phyloP scores from a whole-genome alignment of 2,329 filamentous ascomycete species.

The Fusarium sp. region DNA sequence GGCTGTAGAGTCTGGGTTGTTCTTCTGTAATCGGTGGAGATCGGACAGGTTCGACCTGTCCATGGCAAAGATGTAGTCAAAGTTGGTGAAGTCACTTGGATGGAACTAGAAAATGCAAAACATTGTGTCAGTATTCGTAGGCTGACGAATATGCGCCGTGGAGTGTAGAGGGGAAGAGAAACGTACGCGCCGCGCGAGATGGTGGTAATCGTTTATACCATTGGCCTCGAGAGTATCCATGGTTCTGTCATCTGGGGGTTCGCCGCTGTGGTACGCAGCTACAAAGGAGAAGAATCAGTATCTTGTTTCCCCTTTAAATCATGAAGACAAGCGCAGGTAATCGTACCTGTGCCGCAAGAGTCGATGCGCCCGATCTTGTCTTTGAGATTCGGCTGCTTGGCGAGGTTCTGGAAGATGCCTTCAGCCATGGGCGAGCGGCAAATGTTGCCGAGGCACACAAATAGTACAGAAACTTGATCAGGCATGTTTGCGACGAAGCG shows the following conservation, averaged over 20 bases:
- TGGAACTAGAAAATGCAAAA: slow-evolving; percentile 59
- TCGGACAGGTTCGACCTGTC: slow-evolving; percentile 84
- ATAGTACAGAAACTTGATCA: slow-evolving; percentile 78
- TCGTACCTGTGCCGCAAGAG: slow-evolving; percentile 82
- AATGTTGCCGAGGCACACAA: slow-evolving; percentile 98
- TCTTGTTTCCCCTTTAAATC: background rate
- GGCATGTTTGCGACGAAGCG: slow-evolving; percentile 51
- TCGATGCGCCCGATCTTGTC: slow-evolving; percentile 77
- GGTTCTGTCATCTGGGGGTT: slow-evolving; percentile 84
- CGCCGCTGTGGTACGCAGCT: slow-evolving; percentile 86
- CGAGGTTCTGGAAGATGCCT: slow-evolving; percentile 85
- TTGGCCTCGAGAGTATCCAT: slow-evolving; percentile 81
- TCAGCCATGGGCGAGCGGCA: slow-evolving; percentile 96
- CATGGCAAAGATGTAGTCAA: slow-evolving; percentile 97
- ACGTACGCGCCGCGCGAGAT: slow-evolving; percentile 80
- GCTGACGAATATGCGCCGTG: background rate
- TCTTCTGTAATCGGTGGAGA: slow-evolving; percentile 70
- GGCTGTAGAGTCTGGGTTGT: slow-evolving; percentile 70
- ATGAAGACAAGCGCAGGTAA: slow-evolving; percentile 3
- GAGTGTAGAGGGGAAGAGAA: background rate
- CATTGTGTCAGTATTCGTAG: slow-evolving; percentile 30
- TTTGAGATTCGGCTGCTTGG: slow-evolving; percentile 70
- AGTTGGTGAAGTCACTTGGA: slow-evolving; percentile 80
- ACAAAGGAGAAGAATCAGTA: slow-evolving; percentile 18
- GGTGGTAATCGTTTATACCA: slow-evolving; percentile 81